Evolutionary conservation across 2,329 filamentous ascomycete species (phyloP), one percentile per base, ranked within the genome.

Genomic region (Penicillium sp.): DNA sequence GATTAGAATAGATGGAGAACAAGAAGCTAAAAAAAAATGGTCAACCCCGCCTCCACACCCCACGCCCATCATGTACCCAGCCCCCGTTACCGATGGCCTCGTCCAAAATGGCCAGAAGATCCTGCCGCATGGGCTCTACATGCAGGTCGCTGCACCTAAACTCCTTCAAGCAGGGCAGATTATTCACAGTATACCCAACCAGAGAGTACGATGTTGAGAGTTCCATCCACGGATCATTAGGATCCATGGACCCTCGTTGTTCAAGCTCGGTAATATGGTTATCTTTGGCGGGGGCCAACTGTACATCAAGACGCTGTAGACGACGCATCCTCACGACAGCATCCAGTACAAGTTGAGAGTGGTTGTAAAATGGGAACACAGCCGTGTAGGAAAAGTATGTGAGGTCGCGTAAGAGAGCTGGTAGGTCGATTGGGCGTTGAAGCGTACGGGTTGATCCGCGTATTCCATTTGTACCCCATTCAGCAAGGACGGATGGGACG

Each of bases 291-390:
- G 79, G 80, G 3, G 77, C 76, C 13, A 82, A 60, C 50, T 85
- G 85, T 13, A 87, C 71, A 53, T 78, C 85, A 1, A 88, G 71
- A 13, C 74, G 75, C 40, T 81, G 76, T 3, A 89, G 63, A 11
- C 72, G 77, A 1, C 79, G 80, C 58, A 86, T 78, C 56, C 76
- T 63, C 2, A 73, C 68, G 2, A 84, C 69, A 1, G 83, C 73
- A 43, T 73, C 74, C 38, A 76, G 60, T 4, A 78, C 69, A 1
- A 72, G 57, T 38, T 80, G 73, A 48, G 89, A 78, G 66, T 90
- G 87, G 6, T 81, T 80, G 46, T 81, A 79, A 35, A 86, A 83
- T 0, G 88, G 88, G 62, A 90, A 90, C 8, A 89, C 82, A 37
- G 84, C 85, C 3, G 86, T 79, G 67, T 89, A 89, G 53, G 74